Base-by-base conservation (phyloP, 148 eudicot species). In the Spergularia bocconei region DNA sequence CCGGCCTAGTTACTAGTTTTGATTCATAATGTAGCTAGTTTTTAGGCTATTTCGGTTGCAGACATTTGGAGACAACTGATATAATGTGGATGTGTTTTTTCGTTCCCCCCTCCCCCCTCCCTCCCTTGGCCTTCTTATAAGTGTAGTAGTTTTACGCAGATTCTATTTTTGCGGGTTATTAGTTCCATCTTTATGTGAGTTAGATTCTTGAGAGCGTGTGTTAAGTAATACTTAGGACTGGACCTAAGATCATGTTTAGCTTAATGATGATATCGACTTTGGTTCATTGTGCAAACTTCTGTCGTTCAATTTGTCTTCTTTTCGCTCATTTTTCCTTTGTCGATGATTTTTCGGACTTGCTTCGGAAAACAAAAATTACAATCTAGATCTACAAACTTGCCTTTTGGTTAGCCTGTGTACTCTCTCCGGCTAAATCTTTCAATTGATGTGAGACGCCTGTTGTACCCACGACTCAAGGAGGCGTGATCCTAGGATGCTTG, bases 1-100 rank as follows among this genome's bases (percentile, higher is more conserved):
- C 82, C 65, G 48, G 74, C 73, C 38, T 62, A 55, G 67, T 63
- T 62, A 55, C 74, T 79, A 80, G 82, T 80, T 80, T 80, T 80
- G 82, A 33, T 70, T 65, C 60, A 16, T 14, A 55, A 56, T 39
- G 38, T 73, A 75, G 78, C 74, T 75, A 61, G 82, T 57, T 44
- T 29, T 65, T 72, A 72, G 76, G 76, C 64, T 62, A 44, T 72
- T 72, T 73, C 61, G 19, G 29, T 73, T 29, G 59, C 57, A 60
- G 67, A 62, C 67, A 23, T 71, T 61, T 20, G 58, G 57, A 29
- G 44, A 29, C 21, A 56, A 9, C 25, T 25, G 21, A 19, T n/a
- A 44, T 7, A 12, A 51, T 50, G 41, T 69, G 71, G 72, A 52
- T 69, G 44, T 52, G 58, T 56, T 48, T 25, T 48, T 15, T 25